phyloP scores from a whole-genome alignment of 768 basidiomycete species.

The Tephrocybe sp. region DNA sequence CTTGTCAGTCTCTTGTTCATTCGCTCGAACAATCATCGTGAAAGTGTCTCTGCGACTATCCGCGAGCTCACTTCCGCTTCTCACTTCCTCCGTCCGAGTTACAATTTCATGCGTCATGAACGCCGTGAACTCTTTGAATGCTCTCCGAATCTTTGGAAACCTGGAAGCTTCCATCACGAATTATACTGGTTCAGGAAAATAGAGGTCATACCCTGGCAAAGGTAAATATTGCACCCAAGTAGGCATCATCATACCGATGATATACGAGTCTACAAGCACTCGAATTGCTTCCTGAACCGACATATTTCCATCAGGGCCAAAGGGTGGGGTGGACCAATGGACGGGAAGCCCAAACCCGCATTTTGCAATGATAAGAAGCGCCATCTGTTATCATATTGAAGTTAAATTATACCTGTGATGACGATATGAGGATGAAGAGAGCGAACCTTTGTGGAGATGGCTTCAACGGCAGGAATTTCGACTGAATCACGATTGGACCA shows the following conservation, averaged over 20 bases:
- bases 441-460: background rate
- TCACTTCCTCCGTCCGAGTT: conserved; percentile 28
- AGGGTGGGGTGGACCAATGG: conserved; percentile 37
- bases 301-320: conserved; percentile 31
- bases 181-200: too few relatives aligned
- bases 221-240: conserved; percentile 35
- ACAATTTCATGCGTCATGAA: conserved; percentile 40
- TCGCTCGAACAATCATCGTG: conserved; percentile 45
- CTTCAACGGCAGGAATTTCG: conserved; percentile 11
- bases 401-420: background rate
- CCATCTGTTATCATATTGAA: conserved; percentile 26
- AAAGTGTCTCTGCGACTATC: conserved; percentile 31
- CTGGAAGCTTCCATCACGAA: too few relatives aligned
- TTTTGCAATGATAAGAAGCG: conserved; percentile 39
- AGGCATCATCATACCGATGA: conserved; percentile 21
- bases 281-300: conserved; percentile 34
- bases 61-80: conserved; percentile 1
- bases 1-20: conserved; percentile 41
- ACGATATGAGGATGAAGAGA: background rate
- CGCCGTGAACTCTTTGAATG: conserved; percentile 24
- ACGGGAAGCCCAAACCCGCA: conserved; percentile 45
- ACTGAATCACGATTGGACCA: conserved; percentile 20
- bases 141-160: conserved; percentile 25
- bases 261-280: conserved; percentile 27
- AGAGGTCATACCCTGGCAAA: conserved; percentile 26